A percentile compares a stretch with the other conserved stretches of the same genome.
phyloP scores from a whole-genome alignment of 176 grass and related monocot genomes.

The Oryza australiensis region DNA sequence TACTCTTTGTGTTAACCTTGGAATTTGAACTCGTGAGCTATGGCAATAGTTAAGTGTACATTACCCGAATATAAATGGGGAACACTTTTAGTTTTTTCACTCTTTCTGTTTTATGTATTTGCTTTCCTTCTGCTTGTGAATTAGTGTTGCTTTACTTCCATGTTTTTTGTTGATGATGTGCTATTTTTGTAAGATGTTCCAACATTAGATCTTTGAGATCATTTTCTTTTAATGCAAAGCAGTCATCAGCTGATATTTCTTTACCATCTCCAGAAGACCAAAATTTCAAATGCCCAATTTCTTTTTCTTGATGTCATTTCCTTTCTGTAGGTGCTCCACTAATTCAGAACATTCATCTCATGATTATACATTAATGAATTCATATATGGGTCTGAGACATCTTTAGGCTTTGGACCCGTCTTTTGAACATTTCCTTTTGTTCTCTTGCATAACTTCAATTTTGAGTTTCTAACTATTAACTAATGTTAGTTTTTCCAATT shows the following conservation, averaged over 20 bases:
- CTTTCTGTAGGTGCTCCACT: background rate
- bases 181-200: slow-evolving; percentile 17
- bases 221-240: background rate
- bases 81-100: background rate
- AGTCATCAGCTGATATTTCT: background rate
- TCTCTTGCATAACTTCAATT: background rate
- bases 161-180: background rate
- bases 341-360: background rate
- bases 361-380: background rate
- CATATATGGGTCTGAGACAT: background rate
- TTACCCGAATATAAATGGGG: background rate
- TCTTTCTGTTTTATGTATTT: background rate
- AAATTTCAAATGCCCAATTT: background rate
- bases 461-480: background rate
- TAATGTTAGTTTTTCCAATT: slow-evolving; percentile 5
- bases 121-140: background rate
- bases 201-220: background rate
- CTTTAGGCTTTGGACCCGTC: no score
- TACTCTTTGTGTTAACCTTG: background rate
- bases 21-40: slow-evolving; percentile 4
- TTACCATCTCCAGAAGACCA: slow-evolving; percentile 6
- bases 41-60: background rate
- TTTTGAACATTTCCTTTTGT: background rate
- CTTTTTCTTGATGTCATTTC: background rate
- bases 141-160: background rate